Conservation (phyloP, 106 monocot species). For the Apostasia ramifera region DNA sequence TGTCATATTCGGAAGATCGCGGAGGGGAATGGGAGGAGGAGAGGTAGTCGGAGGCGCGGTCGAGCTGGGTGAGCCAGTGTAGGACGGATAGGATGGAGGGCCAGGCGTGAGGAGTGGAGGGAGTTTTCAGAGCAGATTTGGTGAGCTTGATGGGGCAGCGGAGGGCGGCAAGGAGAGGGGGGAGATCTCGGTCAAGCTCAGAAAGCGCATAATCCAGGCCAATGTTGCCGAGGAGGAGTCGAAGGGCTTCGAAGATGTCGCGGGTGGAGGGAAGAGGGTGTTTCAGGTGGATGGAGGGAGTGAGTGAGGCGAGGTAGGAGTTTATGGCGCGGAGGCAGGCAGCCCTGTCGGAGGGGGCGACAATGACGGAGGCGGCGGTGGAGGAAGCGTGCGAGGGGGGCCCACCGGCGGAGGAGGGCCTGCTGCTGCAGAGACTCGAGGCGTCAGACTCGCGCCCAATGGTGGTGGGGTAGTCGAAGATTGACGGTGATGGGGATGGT, state of each 20-base stretch:
- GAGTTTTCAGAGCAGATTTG: constrained; percentile 67
- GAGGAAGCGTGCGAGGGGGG: background rate
- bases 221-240: constrained; percentile 37
- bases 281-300: constrained; percentile 30
- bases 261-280: constrained; percentile 56
- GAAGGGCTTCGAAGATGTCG: constrained; percentile 46
- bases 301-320: constrained; percentile 47
- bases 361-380: constrained; percentile 10
- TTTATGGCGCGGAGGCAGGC: constrained; percentile 53
- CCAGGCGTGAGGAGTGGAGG: constrained; percentile 83
- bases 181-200: constrained; percentile 44
- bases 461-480: constrained; percentile 10
- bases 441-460: constrained; percentile 66
- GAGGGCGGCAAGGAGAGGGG: constrained; percentile 29
- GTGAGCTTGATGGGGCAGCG: constrained; percentile 62
- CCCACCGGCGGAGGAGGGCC: constrained; percentile 31
- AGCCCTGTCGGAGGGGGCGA: constrained; percentile 30
- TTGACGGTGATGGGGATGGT: background rate
- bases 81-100: constrained; percentile 58
- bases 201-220: constrained; percentile 17
- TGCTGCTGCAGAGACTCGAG: constrained; percentile 46
- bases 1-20: constrained; percentile 9
- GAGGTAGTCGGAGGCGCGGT: constrained; percentile 24
- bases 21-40: constrained; percentile 1
- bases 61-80: constrained; percentile 71